Percentiles rank a stretch among this genome's conserved stretches.
These are phyloP conservation scores for Logfia minima DNA, from an alignment of 129 eudicot genomes.

Conservation along the genomic window DNA sequence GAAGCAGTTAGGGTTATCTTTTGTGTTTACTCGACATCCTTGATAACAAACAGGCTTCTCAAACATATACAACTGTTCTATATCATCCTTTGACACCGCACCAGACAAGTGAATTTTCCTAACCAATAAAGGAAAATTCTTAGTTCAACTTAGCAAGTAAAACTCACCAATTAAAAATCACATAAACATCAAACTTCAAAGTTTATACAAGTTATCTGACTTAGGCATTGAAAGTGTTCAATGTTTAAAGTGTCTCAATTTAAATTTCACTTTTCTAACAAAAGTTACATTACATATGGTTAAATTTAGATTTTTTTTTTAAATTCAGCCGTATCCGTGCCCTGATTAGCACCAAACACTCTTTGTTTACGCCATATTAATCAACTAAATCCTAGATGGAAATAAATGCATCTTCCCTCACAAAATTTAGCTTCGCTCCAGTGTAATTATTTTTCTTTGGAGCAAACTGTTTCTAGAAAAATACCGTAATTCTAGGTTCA, in stretches of 20 bases:
- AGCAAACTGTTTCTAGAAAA: conserved; percentile 3
- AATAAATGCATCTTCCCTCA: conserved; percentile 1
- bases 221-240: not conserved
- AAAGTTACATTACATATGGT: not conserved
- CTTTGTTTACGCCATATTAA: not conserved
- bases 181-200: not conserved
- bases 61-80: conserved; percentile 69
- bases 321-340: not conserved
- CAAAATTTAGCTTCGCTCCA: not conserved
- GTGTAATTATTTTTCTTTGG: not conserved
- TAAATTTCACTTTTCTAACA: conserved; percentile 2
- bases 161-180: not conserved
- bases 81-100: conserved; percentile 69
- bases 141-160: not conserved
- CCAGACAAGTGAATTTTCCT: conserved; percentile 74
- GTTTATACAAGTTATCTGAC: not conserved
- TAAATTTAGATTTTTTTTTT: not conserved
- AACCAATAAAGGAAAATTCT: conserved; percentile 22
- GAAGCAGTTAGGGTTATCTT: conserved; percentile 95
- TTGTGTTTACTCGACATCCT: conserved; percentile 88
- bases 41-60: conserved; percentile 72
- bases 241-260: not conserved
- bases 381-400: not conserved
- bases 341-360: not conserved
- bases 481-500: conserved; percentile 1